Evolutionary conservation across 495 filamentous ascomycete species (phyloP).

Genomic region (Penicillium fimorum): DNA sequence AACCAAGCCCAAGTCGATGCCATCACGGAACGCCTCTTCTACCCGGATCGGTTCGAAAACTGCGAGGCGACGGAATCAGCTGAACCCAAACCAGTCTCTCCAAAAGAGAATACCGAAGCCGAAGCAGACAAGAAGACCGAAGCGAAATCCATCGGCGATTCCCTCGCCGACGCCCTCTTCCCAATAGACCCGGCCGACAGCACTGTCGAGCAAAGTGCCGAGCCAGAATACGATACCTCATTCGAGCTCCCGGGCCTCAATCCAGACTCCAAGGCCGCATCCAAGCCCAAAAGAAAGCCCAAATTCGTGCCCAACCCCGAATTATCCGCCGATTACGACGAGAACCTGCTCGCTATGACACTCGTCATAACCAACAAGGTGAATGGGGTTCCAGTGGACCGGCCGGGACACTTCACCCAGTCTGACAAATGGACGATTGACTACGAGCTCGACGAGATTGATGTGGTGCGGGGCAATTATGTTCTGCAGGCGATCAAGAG

Average conservation of each 20-base stretch:
- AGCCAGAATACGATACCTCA: no score
- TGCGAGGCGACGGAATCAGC: not conserved
- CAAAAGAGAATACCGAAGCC: not conserved
- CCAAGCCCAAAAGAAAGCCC: not conserved
- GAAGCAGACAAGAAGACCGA: not conserved
- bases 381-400: conserved; percentile 60
- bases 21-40: conserved; percentile 61
- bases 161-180: not conserved
- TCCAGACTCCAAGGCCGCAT: not conserved
- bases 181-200: no score
- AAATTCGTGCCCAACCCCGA: not conserved
- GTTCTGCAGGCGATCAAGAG: conserved; percentile 45
- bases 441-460: conserved; percentile 66
- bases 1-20: conserved; percentile 60
- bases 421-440: conserved; percentile 70
- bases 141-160: not conserved
- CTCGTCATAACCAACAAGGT: conserved; percentile 71
- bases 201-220: no score
- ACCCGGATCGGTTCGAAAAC: conserved; percentile 16
- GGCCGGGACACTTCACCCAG: conserved; percentile 52
- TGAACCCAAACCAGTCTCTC: not conserved
- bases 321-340: not conserved
- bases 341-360: conserved; percentile 59
- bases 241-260: not conserved
- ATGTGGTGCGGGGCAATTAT: conserved; percentile 28